Conservation (phyloP, 1,139 yeast species). For the Pichia sp. region DNA sequence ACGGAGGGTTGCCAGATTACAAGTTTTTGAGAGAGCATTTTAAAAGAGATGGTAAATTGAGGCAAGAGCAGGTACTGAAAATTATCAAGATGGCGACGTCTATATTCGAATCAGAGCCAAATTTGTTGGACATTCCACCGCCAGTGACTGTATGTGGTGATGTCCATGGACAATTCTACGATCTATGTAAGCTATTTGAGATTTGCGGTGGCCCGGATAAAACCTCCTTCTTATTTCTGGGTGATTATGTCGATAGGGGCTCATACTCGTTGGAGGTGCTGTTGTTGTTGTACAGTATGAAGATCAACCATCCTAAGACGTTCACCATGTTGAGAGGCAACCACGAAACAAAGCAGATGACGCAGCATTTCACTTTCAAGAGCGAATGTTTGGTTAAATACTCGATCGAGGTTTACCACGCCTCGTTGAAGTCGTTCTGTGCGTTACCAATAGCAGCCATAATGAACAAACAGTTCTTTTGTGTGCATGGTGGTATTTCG, state of each 20-base stretch:
- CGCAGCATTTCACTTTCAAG: constrained; percentile 91
- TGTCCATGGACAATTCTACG: constrained; percentile 92
- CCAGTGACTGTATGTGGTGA: constrained; percentile 98
- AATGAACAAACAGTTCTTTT: constrained; percentile 90
- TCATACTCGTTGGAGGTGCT: constrained; percentile 87
- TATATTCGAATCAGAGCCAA: constrained; percentile 69
- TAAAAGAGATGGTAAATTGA: constrained; percentile 72
- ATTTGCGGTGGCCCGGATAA: constrained; percentile 83
- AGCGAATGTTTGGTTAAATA: constrained; percentile 89
- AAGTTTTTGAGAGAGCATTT: constrained; percentile 72
- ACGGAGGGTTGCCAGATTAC: constrained; percentile 67
- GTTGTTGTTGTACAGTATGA: constrained; percentile 72
- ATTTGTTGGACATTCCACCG: constrained; percentile 74
- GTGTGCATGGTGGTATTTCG: constrained; percentile 96
- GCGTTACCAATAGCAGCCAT: constrained; percentile 89
- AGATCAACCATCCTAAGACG: constrained; percentile 70
- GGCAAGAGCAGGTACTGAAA: constrained; percentile 63
- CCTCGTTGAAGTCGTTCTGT: constrained; percentile 75
- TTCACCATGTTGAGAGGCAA: constrained; percentile 88
- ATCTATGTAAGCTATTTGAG: constrained; percentile 84
- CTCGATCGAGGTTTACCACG: constrained; percentile 61
- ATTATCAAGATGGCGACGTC: constrained; percentile 68
- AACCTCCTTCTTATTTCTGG: constrained; percentile 79
- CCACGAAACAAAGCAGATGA: constrained; percentile 91
- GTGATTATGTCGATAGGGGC: constrained; percentile 96